phyloP scores from a whole-genome alignment of 2,329 filamentous ascomycete species.

The Pseudocercospora cruenta region DNA sequence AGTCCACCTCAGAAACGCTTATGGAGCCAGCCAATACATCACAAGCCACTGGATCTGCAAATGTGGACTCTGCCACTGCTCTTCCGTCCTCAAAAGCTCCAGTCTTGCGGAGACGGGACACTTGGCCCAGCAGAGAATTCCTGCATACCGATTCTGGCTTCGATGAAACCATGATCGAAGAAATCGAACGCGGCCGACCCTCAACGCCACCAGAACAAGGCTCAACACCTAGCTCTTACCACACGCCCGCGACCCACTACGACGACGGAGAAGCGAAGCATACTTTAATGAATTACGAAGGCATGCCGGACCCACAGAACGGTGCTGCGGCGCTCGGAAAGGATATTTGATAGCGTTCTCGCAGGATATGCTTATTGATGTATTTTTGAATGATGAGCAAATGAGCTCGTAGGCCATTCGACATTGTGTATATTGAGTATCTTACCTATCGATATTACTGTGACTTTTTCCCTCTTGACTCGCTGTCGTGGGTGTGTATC shows the following conservation, averaged over 20 bases:
- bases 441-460: not conserved
- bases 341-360: slow-evolving; percentile 8
- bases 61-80: not conserved
- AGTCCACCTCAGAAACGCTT: slow-evolving; percentile 4
- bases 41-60: not conserved
- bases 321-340: slow-evolving; percentile 6
- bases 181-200: slow-evolving; percentile 17
- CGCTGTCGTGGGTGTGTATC: too few relatives aligned
- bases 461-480: too few relatives aligned
- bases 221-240: slow-evolving; percentile 9
- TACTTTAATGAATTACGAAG: slow-evolving; percentile 24
- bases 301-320: slow-evolving; percentile 23
- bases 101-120: not conserved
- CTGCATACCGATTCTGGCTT: slow-evolving; percentile 44
- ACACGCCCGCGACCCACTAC: slow-evolving; percentile 11
- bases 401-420: not conserved
- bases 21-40: not conserved
- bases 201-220: slow-evolving; percentile 6
- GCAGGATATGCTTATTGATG: not conserved
- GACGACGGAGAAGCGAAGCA: not conserved
- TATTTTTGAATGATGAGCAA: not conserved
- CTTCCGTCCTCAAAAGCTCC: not conserved
- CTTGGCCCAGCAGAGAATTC: slow-evolving; percentile 12
- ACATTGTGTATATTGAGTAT: not conserved
- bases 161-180: slow-evolving; percentile 56